Percentiles rank a stretch among this genome's conserved stretches.
phyloP scores from a whole-genome alignment of 1,139 yeast species.

The Hanseniaspora gamundiae region DNA sequence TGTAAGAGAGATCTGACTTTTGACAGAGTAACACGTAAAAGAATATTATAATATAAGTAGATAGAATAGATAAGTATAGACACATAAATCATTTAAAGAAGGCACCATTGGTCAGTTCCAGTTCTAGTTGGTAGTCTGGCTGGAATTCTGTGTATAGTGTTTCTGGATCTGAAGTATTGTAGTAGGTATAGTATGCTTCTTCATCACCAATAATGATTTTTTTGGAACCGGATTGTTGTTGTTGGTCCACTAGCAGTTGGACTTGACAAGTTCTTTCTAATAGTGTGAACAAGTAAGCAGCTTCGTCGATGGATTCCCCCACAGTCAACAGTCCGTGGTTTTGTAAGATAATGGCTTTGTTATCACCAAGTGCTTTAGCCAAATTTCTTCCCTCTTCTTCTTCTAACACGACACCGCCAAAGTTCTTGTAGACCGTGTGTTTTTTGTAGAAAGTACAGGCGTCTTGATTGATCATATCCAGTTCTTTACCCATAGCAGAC shows the following conservation, averaged over 20 bases:
- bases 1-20: no score
- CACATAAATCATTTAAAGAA: constrained; percentile 6
- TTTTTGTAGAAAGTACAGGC: constrained; percentile 52
- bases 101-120: constrained; percentile 11
- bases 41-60: no score
- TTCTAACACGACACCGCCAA: constrained; percentile 69
- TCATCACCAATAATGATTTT: constrained; percentile 41
- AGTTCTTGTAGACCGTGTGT: constrained; percentile 52
- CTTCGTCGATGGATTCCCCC: constrained; percentile 66
- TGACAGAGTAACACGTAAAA: no score
- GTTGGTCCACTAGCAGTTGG: constrained; percentile 49
- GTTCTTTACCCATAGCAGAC: constrained; percentile 53
- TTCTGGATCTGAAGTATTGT: constrained; percentile 50
- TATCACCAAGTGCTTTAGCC: constrained; percentile 53
- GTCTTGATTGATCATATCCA: constrained; percentile 71
- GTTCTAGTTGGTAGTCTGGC: constrained; percentile 40
- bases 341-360: constrained; percentile 51
- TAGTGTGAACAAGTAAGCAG: constrained; percentile 55
- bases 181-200: constrained; percentile 58
- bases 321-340: constrained; percentile 69
- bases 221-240: constrained; percentile 15
- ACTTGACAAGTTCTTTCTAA: constrained; percentile 57
- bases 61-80: no score
- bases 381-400: constrained; percentile 51
- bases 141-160: constrained; percentile 59